phyloP scores from a whole-genome alignment of 176 grass and related monocot species.

The Carex littledalei region DNA sequence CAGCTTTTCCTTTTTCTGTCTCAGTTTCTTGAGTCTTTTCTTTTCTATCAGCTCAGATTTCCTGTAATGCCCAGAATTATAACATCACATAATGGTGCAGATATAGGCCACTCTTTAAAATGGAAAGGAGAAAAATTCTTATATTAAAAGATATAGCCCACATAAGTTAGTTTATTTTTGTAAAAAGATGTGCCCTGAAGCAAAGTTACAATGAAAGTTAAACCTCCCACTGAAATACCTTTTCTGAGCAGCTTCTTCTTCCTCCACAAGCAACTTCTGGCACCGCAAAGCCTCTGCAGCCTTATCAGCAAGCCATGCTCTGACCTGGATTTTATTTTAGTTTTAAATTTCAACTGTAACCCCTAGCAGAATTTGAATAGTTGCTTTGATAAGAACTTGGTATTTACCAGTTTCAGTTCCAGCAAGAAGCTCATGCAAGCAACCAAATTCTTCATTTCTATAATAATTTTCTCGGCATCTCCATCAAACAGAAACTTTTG shows the following conservation, averaged over 20 bases:
- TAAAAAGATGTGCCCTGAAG: slow-evolving; percentile 6
- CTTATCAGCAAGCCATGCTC: slow-evolving; percentile 80
- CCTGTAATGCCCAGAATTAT: slow-evolving; percentile 23
- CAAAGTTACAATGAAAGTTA: not conserved
- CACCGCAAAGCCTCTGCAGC: slow-evolving; percentile 76
- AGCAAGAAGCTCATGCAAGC: slow-evolving; percentile 72
- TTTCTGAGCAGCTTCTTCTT: slow-evolving; percentile 97
- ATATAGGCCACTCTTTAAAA: not conserved
- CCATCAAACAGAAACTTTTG: slow-evolving; percentile 86
- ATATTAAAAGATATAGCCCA: slow-evolving; percentile 2
- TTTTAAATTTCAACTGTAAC: not conserved
- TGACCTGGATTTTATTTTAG: slow-evolving; percentile 42
- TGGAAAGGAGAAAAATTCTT: slow-evolving; percentile 16
- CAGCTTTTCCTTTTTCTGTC: slow-evolving; percentile 67
- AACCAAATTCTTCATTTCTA: slow-evolving; percentile 81
- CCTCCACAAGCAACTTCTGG: slow-evolving; percentile 82
- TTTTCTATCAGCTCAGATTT: slow-evolving; percentile 59
- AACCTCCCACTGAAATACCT: slow-evolving; percentile 34
- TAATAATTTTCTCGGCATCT: slow-evolving; percentile 57
- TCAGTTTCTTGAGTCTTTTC: slow-evolving; percentile 82
- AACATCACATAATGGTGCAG: not conserved
- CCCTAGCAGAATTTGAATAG: slow-evolving; percentile 1
- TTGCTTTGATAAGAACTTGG: not conserved
- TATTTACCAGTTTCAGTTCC: slow-evolving; percentile 80
- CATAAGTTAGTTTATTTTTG: not conserved